phyloP scores from a whole-genome alignment of 192 early-diverging fungal species.

The Phycomyces nitens region DNA sequence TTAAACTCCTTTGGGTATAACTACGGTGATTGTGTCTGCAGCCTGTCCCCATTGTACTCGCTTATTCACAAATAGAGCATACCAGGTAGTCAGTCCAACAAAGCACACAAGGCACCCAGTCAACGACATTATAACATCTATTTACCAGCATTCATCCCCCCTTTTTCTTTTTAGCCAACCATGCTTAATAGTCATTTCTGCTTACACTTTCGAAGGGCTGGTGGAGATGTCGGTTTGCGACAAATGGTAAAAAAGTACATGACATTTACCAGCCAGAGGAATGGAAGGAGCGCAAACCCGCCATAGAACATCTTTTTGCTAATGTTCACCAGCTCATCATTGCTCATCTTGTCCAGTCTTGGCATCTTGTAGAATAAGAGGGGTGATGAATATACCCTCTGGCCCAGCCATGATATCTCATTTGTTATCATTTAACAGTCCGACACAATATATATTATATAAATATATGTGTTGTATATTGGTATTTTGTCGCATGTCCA shows the following conservation, averaged over 20 bases:
- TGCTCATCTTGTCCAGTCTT: slow-evolving; percentile 43
- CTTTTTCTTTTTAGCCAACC: neutral
- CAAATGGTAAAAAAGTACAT: slow-evolving; percentile 58
- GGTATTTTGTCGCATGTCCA: too few species aligned
- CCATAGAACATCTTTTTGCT: slow-evolving; percentile 60
- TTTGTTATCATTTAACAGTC: too few species aligned
- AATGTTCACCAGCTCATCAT: slow-evolving; percentile 53
- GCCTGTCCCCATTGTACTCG: slow-evolving; percentile 56
- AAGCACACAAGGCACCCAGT: slow-evolving; percentile 46
- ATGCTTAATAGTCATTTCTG: too few species aligned
- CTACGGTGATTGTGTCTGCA: slow-evolving; percentile 53
- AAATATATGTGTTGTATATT: too few species aligned
- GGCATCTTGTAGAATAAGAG: slow-evolving; percentile 31
- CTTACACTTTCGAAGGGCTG: slow-evolving; percentile 56
- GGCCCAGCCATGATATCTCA: too few species aligned
- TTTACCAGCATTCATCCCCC: neutral
- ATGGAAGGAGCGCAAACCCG: slow-evolving; percentile 53
- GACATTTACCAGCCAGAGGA: slow-evolving; percentile 71
- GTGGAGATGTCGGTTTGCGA: slow-evolving; percentile 24
- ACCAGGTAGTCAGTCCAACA: slow-evolving; percentile 53
- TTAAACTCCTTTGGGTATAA: slow-evolving; percentile 48
- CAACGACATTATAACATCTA: slow-evolving; percentile 43
- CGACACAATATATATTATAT: too few species aligned
- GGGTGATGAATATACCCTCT: too few species aligned
- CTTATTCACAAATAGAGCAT: slow-evolving; percentile 55